phyloP scores from a whole-genome alignment of 352 stramenopile species.

The Pythium dissimile region DNA sequence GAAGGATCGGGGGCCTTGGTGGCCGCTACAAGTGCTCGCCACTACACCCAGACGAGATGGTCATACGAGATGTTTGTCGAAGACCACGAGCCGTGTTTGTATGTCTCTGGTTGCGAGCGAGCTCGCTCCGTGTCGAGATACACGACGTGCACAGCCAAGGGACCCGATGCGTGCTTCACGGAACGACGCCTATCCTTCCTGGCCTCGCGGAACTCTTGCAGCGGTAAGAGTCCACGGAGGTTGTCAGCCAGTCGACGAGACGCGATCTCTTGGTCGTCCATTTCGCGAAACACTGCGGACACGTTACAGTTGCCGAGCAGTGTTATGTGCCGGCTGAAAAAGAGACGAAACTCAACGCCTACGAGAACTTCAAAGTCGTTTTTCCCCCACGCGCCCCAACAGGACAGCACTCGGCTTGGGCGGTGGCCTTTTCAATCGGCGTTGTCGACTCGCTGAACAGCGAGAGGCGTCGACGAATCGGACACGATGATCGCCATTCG shows the following conservation, averaged over 20 bases:
- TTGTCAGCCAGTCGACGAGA: neutral
- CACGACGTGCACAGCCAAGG: slow-evolving; percentile 11
- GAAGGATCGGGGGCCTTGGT: no score
- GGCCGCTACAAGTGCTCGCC: no score
- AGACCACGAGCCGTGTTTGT: no score
- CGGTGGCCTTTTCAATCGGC: no score
- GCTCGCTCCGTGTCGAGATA: slow-evolving; percentile 5
- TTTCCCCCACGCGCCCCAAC: neutral
- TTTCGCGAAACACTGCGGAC: no score
- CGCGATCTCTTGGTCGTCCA: neutral
- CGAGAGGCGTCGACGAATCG: neutral
- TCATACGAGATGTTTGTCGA: slow-evolving; percentile 12
- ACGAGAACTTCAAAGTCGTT: slow-evolving; percentile 9
- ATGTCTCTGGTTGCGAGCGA: no score
- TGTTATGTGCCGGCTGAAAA: neutral
- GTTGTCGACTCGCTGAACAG: no score
- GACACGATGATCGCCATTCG: neutral
- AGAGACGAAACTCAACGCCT: slow-evolving; percentile 7
- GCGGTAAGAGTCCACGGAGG: slow-evolving; percentile 10
- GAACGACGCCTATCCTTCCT: neutral
- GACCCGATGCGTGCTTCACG: neutral
- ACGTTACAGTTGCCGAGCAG: neutral
- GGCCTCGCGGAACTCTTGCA: neutral
- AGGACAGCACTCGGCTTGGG: neutral
- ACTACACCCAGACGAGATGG: no score